These are phyloP conservation scores for Quercus robur DNA, from an alignment of 306 rosid genomes.

Conservation along the genomic window DNA sequence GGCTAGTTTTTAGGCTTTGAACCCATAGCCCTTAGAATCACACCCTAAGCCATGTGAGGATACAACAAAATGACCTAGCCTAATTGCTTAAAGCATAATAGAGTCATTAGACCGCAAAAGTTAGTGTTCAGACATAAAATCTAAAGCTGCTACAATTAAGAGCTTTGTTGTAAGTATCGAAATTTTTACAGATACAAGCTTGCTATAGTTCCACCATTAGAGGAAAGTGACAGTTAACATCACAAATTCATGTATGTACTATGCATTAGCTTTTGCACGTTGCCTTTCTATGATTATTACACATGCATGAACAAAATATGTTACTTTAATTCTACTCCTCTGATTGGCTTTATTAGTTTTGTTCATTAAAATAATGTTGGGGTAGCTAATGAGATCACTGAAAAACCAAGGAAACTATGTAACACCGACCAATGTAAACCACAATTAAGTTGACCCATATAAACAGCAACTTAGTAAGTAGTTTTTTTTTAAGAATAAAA, in stretches of 20 bases:
- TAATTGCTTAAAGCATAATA: constrained; percentile 26
- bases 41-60: constrained; percentile 29
- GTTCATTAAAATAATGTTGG: not conserved
- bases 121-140: not conserved
- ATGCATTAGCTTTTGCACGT: not conserved
- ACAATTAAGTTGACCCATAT: not conserved
- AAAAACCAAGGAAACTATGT: not conserved
- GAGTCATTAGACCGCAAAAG: constrained; percentile 19
- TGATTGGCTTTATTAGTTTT: not conserved
- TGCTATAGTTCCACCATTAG: not conserved
- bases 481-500: not conserved
- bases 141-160: not conserved
- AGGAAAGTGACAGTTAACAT: not conserved
- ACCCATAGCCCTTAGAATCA: not conserved
- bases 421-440: not conserved
- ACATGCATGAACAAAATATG: not conserved
- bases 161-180: constrained; percentile 14
- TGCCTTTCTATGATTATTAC: not conserved
- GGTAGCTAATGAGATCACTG: not conserved
- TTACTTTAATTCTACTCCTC: not conserved
- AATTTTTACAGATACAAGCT: not conserved
- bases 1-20: constrained; percentile 33
- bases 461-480: not conserved
- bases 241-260: not conserved
- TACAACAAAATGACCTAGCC: constrained; percentile 26